Conservation (phyloP, 129 eudicot species). For the Helichrysum umbraculigerum region DNA sequence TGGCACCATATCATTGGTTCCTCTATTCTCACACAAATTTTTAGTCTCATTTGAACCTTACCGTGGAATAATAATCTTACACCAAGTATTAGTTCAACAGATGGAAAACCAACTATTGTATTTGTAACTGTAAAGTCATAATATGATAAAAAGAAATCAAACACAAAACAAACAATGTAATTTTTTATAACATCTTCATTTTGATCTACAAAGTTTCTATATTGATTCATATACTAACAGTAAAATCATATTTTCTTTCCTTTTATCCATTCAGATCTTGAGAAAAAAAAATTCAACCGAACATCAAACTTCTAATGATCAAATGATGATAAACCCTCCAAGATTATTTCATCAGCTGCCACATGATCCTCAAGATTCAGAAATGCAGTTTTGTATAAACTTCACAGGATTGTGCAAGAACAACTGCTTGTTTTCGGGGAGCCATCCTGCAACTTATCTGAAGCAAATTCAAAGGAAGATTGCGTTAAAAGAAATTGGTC, state of each 20-base stretch:
- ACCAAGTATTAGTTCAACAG: not conserved
- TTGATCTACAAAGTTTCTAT: constrained; percentile 39
- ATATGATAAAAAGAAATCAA: constrained; percentile 21
- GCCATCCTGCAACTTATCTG: constrained; percentile 62
- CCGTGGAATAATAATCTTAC: too few relatives aligned
- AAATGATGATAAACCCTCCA: constrained; percentile 20
- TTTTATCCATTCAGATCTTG: constrained; percentile 5
- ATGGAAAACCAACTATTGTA: not conserved
- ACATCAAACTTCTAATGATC: constrained; percentile 1
- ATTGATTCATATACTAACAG: constrained; percentile 29
- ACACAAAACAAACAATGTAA: constrained; percentile 20
- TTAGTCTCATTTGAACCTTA: too few relatives aligned
- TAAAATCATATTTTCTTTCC: not conserved
- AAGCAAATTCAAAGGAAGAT: not conserved
- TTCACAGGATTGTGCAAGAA: constrained; percentile 58
- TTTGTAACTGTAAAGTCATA: not conserved
- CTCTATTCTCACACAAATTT: too few relatives aligned
- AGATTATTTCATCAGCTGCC: constrained; percentile 19
- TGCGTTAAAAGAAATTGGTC: constrained; percentile 10
- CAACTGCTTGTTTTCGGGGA: constrained; percentile 49
- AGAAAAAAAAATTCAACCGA: constrained; percentile 10
- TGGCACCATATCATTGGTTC: too few relatives aligned
- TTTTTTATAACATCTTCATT: constrained; percentile 20
- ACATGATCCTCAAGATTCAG: constrained; percentile 1
- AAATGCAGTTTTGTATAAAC: constrained; percentile 15